Evolutionary conservation across 2,329 filamentous ascomycete species (phyloP).

Genomic region (Tolypocladium sp.): DNA sequence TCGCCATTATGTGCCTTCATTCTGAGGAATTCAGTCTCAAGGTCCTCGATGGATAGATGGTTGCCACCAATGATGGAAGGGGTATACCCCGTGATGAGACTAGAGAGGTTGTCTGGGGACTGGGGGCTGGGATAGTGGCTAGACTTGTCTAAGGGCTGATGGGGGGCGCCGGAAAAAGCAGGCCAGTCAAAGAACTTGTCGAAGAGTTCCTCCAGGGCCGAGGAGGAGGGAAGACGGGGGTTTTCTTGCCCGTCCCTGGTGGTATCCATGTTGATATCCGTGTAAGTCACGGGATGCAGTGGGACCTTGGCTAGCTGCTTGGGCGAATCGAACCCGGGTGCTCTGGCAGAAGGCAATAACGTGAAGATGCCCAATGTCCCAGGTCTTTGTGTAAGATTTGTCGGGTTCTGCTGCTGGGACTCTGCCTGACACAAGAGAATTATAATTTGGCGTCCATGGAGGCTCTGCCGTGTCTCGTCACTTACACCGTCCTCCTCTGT

Average conservation of each 20-base stretch:
- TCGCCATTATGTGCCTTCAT: slow-evolving; percentile 25
- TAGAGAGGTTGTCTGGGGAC: slow-evolving; percentile 18
- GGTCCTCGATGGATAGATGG: slow-evolving; percentile 21
- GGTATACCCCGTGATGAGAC: slow-evolving; percentile 24
- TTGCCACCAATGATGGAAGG: slow-evolving; percentile 18
- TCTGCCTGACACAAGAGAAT: slow-evolving; percentile 27
- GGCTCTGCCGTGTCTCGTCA: slow-evolving; percentile 22
- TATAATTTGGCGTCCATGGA: slow-evolving; percentile 28
- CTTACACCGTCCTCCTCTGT: slow-evolving; percentile 27
- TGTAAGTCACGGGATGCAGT: slow-evolving; percentile 33
- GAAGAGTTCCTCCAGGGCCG: slow-evolving; percentile 23
- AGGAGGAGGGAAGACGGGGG: slow-evolving; percentile 25
- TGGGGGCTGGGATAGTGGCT: slow-evolving; percentile 18
- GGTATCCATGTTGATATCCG: slow-evolving; percentile 29
- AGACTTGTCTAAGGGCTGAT: slow-evolving; percentile 16
- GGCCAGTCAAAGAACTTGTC: slow-evolving; percentile 27
- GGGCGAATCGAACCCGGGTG: slow-evolving; percentile 27
- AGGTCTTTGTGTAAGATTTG: slow-evolving; percentile 29
- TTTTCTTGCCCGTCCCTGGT: slow-evolving; percentile 25
- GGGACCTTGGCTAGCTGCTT: slow-evolving; percentile 27
- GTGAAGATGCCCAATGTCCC: slow-evolving; percentile 29
- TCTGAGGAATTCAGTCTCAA: slow-evolving; percentile 19
- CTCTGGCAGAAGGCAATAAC: slow-evolving; percentile 27
- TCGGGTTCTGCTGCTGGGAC: slow-evolving; percentile 22
- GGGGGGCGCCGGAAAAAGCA: slow-evolving; percentile 22